A percentile compares a stretch with the other conserved stretches of the same genome.
These are phyloP conservation scores for Uronychia setigera DNA, from an alignment of 73 alveolate species.

Conservation along the genomic window DNA sequence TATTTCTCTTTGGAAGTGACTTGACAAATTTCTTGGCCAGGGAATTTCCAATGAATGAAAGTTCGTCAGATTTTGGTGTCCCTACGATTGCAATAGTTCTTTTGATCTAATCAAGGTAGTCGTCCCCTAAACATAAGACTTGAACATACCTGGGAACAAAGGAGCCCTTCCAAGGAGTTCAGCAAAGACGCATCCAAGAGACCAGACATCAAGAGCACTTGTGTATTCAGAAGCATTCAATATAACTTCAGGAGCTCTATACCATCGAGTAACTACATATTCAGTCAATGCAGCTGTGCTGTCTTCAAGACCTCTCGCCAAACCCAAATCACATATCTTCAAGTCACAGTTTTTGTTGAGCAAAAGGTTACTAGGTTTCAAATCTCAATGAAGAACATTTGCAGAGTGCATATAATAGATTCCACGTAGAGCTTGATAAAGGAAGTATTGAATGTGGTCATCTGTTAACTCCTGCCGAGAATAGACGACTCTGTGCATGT, in stretches of 20 bases:
- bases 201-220: conserved; percentile 83
- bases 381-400: conserved; percentile 83
- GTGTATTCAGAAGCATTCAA: conserved; percentile 84
- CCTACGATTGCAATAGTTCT: conserved; percentile 88
- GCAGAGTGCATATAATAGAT: conserved; percentile 78
- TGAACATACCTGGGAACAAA: conserved; percentile 64
- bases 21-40: conserved; percentile 85
- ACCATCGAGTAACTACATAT: conserved; percentile 89
- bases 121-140: conserved; percentile 66
- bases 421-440: conserved; percentile 81
- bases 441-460: conserved; percentile 70
- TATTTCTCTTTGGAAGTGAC: conserved; percentile 83
- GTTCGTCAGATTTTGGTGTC: conserved; percentile 89
- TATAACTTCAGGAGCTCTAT: conserved; percentile 90
- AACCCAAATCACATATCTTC: conserved; percentile 76
- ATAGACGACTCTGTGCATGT: conserved; percentile 78
- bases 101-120: conserved; percentile 84
- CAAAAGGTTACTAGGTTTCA: conserved; percentile 65
- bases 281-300: conserved; percentile 71
- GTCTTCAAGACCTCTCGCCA: conserved; percentile 70
- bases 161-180: conserved; percentile 92
- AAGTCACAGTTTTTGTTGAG: conserved; percentile 60
- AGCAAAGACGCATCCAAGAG: conserved; percentile 89
- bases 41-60: conserved; percentile 89
- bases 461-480: conserved; percentile 70